These are phyloP conservation scores for Taiwanofungus camphoratus DNA, from an alignment of 1,284 basidiomycete species.

Conservation along the genomic window DNA sequence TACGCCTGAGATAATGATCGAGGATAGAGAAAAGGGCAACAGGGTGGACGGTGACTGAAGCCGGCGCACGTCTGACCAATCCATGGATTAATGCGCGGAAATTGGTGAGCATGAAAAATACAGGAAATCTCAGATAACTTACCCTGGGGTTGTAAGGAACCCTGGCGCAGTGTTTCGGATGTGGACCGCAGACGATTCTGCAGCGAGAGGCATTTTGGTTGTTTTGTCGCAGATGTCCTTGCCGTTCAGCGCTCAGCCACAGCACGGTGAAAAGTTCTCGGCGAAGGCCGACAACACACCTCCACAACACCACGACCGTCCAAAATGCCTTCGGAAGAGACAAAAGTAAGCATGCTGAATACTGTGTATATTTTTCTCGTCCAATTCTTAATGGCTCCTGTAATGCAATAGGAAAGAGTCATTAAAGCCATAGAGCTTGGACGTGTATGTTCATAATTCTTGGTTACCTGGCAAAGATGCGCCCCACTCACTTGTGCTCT, in stretches of 20 bases:
- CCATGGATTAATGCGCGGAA: constrained; percentile 10
- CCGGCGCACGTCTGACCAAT: constrained; percentile 54
- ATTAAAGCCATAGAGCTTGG: constrained; percentile 72
- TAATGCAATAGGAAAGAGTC: constrained; percentile 60
- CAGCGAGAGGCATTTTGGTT: constrained; percentile 59
- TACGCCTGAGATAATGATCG: constrained; percentile 93
- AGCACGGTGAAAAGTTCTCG: constrained; percentile 30
- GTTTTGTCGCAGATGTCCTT: too few relatives aligned
- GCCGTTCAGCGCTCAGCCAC: constrained; percentile 12
- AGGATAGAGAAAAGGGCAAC: constrained; percentile 93
- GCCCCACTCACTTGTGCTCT: constrained; percentile 5
- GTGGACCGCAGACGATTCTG: constrained; percentile 62
- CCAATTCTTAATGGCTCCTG: background rate
- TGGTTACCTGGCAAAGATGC: constrained; percentile 4
- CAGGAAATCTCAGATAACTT: constrained; percentile 4
- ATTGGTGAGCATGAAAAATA: background rate
- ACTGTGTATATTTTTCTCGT: constrained; percentile 1
- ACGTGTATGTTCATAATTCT: constrained; percentile 49
- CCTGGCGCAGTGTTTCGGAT: constrained; percentile 41
- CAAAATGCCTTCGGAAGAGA: constrained; percentile 80
- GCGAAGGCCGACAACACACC: constrained; percentile 26
- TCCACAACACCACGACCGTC: constrained; percentile 21
- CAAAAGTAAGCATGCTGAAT: constrained; percentile 51
- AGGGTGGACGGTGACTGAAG: constrained; percentile 82
- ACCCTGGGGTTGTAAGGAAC: constrained; percentile 31